These are phyloP conservation scores for Collariella sp. DNA, from an alignment of 495 filamentous ascomycete species.

Conservation along the genomic window DNA sequence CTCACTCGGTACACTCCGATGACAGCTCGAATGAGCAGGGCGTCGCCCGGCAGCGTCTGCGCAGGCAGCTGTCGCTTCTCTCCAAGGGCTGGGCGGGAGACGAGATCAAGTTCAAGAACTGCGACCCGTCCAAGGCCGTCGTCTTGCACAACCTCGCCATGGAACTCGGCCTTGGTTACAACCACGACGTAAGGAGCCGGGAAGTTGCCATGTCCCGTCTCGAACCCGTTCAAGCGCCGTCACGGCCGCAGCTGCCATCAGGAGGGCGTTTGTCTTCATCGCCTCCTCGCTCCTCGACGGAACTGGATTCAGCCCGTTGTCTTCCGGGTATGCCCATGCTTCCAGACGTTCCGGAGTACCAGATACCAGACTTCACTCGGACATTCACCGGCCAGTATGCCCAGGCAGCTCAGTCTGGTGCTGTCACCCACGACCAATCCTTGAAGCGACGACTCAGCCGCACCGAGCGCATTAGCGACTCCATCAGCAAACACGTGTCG, in stretches of 20 bases:
- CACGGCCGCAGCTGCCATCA: neutral
- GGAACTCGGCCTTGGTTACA: conserved; percentile 21
- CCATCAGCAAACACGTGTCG: conserved; percentile 27
- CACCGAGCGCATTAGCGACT: conserved; percentile 21
- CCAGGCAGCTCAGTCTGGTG: neutral
- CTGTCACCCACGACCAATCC: neutral
- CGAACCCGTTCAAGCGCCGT: neutral
- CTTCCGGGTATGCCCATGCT: conserved; percentile 7
- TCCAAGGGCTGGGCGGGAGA: conserved; percentile 24
- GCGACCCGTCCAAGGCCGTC: conserved; percentile 22
- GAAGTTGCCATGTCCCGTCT: conserved; percentile 19
- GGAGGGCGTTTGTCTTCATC: conserved; percentile 3
- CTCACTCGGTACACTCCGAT: neutral
- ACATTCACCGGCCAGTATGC: neutral
- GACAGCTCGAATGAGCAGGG: neutral
- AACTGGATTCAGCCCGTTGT: conserved; percentile 10
- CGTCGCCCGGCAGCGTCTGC: conserved; percentile 14
- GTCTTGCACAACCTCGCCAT: conserved; percentile 21
- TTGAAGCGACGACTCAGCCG: conserved; percentile 19
- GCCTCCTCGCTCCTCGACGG: conserved; percentile 11
- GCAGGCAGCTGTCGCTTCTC: conserved; percentile 21
- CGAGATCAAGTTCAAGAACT: conserved; percentile 26
- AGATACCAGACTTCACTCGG: neutral
- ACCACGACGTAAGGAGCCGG: conserved; percentile 15
- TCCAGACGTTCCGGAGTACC: neutral